These are phyloP conservation scores for Wickerhamia fluorescens DNA, from an alignment of 805 yeast species.

Conservation along the genomic window DNA sequence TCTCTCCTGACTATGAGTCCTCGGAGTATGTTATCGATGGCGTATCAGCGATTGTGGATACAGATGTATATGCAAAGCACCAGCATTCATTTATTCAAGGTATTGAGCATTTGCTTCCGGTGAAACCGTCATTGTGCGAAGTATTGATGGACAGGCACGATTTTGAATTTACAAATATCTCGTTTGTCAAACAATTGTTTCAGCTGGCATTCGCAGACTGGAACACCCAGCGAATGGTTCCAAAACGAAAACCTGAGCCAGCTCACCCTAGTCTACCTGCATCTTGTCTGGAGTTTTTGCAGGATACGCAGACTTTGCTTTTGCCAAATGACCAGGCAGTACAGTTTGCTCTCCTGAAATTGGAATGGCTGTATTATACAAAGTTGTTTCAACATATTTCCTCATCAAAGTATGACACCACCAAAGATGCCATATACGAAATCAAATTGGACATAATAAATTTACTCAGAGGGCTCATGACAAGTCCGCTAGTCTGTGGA, in stretches of 20 bases:
- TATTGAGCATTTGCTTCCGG: slow-evolving; percentile 39
- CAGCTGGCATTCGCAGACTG: slow-evolving; percentile 16
- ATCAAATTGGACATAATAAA: slow-evolving; percentile 19
- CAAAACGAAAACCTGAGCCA: slow-evolving; percentile 1
- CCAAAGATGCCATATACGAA: slow-evolving; percentile 27
- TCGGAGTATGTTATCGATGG: slow-evolving; percentile 35
- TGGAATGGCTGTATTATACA: slow-evolving; percentile 22
- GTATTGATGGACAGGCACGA: slow-evolving; percentile 22
- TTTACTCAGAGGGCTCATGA: slow-evolving; percentile 20
- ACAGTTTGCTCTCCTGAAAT: slow-evolving; percentile 16
- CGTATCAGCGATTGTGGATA: slow-evolving; percentile 44
- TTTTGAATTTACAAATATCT: slow-evolving; percentile 14
- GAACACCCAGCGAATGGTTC: slow-evolving; percentile 4
- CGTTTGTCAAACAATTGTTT: slow-evolving; percentile 22
- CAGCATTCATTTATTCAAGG: slow-evolving; percentile 67
- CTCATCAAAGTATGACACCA: slow-evolving; percentile 11
- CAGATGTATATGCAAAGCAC: slow-evolving; percentile 51
- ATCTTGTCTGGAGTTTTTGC: slow-evolving; percentile 23
- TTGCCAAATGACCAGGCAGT: slow-evolving; percentile 29
- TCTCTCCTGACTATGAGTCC: slow-evolving; percentile 20
- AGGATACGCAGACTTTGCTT: slow-evolving; percentile 20
- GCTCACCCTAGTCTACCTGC: slow-evolving; percentile 7
- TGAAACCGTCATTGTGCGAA: slow-evolving; percentile 28
- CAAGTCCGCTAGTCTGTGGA: slow-evolving; percentile 22
- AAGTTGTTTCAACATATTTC: slow-evolving; percentile 3